Conservation (phyloP, 2,329 filamentous ascomycete species). For the Triangularia setosa region DNA sequence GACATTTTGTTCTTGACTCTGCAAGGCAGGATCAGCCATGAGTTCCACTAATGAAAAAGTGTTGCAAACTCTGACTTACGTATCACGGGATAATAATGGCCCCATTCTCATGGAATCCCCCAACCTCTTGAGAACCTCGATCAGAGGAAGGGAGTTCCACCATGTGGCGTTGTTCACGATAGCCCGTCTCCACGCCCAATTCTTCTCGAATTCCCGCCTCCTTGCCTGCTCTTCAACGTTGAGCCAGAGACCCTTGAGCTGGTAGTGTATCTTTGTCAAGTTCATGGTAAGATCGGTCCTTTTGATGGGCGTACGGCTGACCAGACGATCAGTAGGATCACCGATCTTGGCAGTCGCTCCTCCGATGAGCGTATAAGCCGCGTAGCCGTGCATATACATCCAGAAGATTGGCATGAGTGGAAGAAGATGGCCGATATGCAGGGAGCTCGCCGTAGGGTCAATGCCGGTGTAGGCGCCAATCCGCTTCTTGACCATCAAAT, state of each 20-base stretch:
- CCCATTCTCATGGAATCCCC: constrained; percentile 74
- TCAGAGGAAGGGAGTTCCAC: constrained; percentile 67
- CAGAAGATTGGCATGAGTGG: constrained; percentile 82
- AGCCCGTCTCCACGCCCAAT: constrained; percentile 63
- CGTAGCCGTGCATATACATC: constrained; percentile 74
- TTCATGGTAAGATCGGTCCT: constrained; percentile 57
- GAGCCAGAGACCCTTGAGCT: constrained; percentile 67
- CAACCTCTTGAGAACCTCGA: constrained; percentile 71
- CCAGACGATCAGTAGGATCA: constrained; percentile 69
- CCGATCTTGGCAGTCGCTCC: constrained; percentile 75
- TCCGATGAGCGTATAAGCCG: constrained; percentile 64
- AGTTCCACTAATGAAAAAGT: too few species aligned
- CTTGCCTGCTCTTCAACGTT: constrained; percentile 65
- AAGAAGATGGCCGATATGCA: constrained; percentile 77
- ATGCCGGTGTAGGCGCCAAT: constrained; percentile 77
- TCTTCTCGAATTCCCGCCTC: constrained; percentile 60
- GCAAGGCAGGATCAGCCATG: constrained; percentile 17
- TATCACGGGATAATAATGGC: constrained; percentile 83
- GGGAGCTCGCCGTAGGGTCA: constrained; percentile 74
- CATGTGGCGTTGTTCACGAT: constrained; percentile 81
- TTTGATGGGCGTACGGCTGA: constrained; percentile 53
- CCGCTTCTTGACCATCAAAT: constrained; percentile 60
- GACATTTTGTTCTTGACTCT: constrained; percentile 75
- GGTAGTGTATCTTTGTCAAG: constrained; percentile 63
- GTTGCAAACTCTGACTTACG: constrained; percentile 52